Base-by-base conservation (phyloP, 139 green algal genomes). In the Diplosphaera chodatii region DNA sequence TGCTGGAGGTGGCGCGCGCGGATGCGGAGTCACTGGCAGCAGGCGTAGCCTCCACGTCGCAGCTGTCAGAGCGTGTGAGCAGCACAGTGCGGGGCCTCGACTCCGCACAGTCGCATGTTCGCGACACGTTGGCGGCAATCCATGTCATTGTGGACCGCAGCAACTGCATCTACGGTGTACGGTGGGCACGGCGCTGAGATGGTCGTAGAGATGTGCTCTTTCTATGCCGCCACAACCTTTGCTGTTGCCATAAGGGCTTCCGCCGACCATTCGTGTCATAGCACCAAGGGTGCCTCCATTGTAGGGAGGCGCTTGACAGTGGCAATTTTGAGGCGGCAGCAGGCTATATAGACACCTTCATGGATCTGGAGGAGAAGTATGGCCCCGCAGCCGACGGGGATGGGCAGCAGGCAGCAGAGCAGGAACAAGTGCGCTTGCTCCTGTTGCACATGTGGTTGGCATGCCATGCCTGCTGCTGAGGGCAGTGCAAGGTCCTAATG, bases 301-400 rank as follows among this genome's bases (percentile, higher is more conserved):
- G 64, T 4, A 31, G 67, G 30, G 23, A 71, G 28, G 72, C 79
- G 1, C 55, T 94, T 64, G 74, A 81, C n/a, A 23, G 23, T 15
- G 75, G 91, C 69, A 91, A 98, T 71, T 97, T 92, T 69, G 94
- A 98, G 66, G 80, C 79, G 0, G 93, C 93, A 23, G 93, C 91
- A 3, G 37, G 85, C 3, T 89, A 85, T 77, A 85, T 98, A 32
- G 72, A 74, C 29, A 86, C 72, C 10, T 96, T 94, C 69, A 78
- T 92, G 55, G 77, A 91, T 33, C 83, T 97, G 40, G 90, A 97
- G 66, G 70, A 78, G 2, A 65, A 79, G 62, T 68, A 90, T 64
- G 69, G 55, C 8, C 56, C 69, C 59, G 55, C 32, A 25, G 30
- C 68, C 27, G 69, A 77, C 27, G 74, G 77, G 2, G 87, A 88